Evolutionary conservation across 208 protist species (phyloP).

Genomic region (Chromosphaera perkinsii): DNA sequence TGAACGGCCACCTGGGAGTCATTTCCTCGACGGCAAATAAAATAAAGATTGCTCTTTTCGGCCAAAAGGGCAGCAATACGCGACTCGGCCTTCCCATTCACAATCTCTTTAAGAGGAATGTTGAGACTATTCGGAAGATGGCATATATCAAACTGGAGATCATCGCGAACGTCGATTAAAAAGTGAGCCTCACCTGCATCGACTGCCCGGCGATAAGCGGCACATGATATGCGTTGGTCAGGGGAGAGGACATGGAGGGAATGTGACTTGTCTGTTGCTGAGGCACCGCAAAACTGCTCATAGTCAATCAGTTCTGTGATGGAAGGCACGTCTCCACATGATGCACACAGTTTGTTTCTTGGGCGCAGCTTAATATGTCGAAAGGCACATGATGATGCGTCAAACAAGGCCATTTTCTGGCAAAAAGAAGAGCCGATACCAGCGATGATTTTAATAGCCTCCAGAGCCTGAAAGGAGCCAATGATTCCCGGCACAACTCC

Average conservation of each 20-base stretch:
- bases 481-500: not conserved
- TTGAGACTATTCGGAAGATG: not conserved
- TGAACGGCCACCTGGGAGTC: constrained; percentile 1
- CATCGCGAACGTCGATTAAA: not conserved
- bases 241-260: not conserved
- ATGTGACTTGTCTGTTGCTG: too few species aligned
- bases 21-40: constrained; percentile 1
- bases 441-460: not conserved
- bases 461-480: not conserved
- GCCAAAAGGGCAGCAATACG: too few species aligned
- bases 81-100: not conserved
- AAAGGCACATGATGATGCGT: not conserved
- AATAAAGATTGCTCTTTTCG: not conserved
- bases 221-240: not conserved
- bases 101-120: not conserved
- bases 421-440: not conserved
- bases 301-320: not conserved
- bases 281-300: too few species aligned
- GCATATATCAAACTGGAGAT: not conserved
- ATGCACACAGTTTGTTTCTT: not conserved
- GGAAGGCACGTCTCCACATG: not conserved
- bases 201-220: not conserved
- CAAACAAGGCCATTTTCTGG: not conserved
- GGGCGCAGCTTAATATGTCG: not conserved
- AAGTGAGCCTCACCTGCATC: not conserved